phyloP scores from a whole-genome alignment of 768 basidiomycete species.

The Lentinus tigrinus region DNA sequence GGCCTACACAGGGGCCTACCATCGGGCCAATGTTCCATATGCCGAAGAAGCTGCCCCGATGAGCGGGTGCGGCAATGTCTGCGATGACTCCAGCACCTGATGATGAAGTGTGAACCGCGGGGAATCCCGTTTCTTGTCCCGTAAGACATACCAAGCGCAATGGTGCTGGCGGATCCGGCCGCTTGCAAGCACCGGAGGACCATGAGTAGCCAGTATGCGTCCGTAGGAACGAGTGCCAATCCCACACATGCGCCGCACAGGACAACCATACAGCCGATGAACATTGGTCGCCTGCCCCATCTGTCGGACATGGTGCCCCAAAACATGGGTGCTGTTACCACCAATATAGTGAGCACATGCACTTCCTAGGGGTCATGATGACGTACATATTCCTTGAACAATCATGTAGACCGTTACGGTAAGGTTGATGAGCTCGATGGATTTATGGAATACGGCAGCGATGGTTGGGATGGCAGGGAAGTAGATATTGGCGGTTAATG shows the following conservation, averaged over 20 bases:
- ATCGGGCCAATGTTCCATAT: conserved; percentile 65
- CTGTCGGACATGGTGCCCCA: conserved; percentile 74
- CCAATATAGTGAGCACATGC: neutral
- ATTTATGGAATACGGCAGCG: conserved; percentile 58
- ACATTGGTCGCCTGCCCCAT: conserved; percentile 62
- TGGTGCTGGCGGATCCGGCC: conserved; percentile 74
- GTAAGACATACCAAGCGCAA: conserved; percentile 57
- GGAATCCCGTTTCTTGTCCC: too few relatives aligned
- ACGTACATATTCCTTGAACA: conserved; percentile 60
- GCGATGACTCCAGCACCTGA: conserved; percentile 73
- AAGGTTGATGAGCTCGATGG: conserved; percentile 72
- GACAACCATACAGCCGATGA: conserved; percentile 60
- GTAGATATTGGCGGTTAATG: conserved; percentile 71
- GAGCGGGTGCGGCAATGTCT: conserved; percentile 71
- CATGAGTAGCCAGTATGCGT: conserved; percentile 76
- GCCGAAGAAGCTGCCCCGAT: conserved; percentile 75
- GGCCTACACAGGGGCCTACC: conserved; percentile 45
- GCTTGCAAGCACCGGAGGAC: conserved; percentile 80
- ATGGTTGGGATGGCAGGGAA: conserved; percentile 77
- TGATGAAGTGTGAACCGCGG: neutral
- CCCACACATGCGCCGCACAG: conserved; percentile 66
- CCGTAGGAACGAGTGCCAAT: conserved; percentile 51
- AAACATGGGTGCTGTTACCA: conserved; percentile 39
- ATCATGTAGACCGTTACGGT: conserved; percentile 80
- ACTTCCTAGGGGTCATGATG: neutral